phyloP scores from a whole-genome alignment of 2,329 filamentous ascomycete genomes.

The Calonectria ilicicola region DNA sequence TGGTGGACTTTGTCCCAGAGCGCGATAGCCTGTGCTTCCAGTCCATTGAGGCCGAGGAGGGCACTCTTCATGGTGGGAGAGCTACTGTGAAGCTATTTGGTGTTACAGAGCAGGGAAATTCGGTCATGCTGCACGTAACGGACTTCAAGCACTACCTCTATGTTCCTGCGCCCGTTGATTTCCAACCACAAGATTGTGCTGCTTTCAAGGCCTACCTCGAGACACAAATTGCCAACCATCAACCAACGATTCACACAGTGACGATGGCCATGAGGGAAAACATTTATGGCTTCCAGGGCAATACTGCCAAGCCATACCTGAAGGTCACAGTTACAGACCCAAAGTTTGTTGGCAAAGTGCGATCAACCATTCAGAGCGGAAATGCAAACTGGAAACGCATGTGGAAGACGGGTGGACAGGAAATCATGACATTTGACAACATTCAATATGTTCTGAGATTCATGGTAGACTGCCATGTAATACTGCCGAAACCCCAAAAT shows the following conservation, averaged over 20 bases:
- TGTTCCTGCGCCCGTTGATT: constrained; percentile 86
- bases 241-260: constrained; percentile 82
- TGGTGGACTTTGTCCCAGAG: constrained; percentile 64
- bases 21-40: constrained; percentile 87
- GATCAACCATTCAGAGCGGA: constrained; percentile 79
- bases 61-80: constrained; percentile 79
- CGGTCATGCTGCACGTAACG: constrained; percentile 93
- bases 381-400: constrained; percentile 90
- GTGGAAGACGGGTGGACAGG: constrained; percentile 78
- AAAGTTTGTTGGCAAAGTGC: constrained; percentile 82
- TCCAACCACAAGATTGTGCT: constrained; percentile 82
- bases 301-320: constrained; percentile 89
- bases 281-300: constrained; percentile 94
- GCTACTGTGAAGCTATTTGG: constrained; percentile 92
- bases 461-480: constrained; percentile 94
- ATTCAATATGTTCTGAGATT: constrained; percentile 96
- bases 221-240: constrained; percentile 77
- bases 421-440: constrained; percentile 92
- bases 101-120: constrained; percentile 86
- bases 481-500: constrained; percentile 22
- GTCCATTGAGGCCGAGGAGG: constrained; percentile 95
- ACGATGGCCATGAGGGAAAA: constrained; percentile 88
- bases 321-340: constrained; percentile 95
- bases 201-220: constrained; percentile 86
- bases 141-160: constrained; percentile 98